Conservation (phyloP, 192 early-diverging fungal genomes). For the Funneliformis geosporum region DNA sequence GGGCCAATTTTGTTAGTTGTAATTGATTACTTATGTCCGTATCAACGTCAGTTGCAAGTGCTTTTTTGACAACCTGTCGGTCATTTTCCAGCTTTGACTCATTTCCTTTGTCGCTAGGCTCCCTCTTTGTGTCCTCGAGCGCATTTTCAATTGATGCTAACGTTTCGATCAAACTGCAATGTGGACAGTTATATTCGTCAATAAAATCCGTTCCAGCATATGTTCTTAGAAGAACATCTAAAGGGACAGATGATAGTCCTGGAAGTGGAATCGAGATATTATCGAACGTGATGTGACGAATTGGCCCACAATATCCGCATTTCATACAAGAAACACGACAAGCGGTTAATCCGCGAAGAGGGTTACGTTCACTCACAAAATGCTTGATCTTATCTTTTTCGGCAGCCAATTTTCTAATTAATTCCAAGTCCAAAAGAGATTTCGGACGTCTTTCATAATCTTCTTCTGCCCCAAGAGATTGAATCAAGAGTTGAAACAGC, state of each 20-base stretch:
- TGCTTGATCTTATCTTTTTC: background rate
- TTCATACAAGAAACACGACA: conserved; percentile 68
- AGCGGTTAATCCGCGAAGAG: conserved; percentile 73
- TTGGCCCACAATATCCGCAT: conserved; percentile 63
- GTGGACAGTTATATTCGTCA: conserved; percentile 30
- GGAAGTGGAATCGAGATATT: conserved; percentile 32
- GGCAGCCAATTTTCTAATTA: background rate
- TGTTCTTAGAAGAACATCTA: conserved; percentile 23
- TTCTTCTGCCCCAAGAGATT: conserved; percentile 62
- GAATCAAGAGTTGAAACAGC: conserved; percentile 72
- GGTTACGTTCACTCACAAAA: conserved; percentile 43
- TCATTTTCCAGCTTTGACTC: background rate
- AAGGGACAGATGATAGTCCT: background rate
- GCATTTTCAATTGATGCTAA: conserved; percentile 8
- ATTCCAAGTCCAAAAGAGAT: conserved; percentile 14
- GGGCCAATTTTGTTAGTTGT: background rate
- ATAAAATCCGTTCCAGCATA: conserved; percentile 28
- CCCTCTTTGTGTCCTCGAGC: background rate
- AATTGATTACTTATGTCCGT: background rate
- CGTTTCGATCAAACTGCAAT: conserved; percentile 26
- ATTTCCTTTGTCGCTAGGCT: background rate
- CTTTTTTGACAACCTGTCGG: conserved; percentile 9
- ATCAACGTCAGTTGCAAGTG: conserved; percentile 20
- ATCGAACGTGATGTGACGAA: conserved; percentile 31
- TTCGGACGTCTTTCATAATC: conserved; percentile 19